phyloP scores from a whole-genome alignment of 1,284 basidiomycete species.

The Malassezia arunalokei region DNA sequence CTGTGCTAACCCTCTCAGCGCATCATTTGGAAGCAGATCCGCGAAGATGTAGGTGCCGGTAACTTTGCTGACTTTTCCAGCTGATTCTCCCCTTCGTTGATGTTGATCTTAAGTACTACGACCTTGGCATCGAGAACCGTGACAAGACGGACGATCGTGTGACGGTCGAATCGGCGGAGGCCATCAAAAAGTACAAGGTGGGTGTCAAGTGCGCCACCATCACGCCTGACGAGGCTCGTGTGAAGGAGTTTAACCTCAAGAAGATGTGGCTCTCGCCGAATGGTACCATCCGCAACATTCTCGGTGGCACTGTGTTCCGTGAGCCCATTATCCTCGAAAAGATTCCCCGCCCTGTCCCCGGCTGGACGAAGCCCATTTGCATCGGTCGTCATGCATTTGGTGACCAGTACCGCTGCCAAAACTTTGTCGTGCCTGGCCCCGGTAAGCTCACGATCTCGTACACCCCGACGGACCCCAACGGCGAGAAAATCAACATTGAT shows the following conservation, averaged over 20 bases:
- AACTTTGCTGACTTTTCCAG: constrained; percentile 47
- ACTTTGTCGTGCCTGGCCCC: constrained; percentile 36
- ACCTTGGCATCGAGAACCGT: constrained; percentile 82
- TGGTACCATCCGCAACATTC: constrained; percentile 66
- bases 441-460: constrained; percentile 43
- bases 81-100: constrained; percentile 88
- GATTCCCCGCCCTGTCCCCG: constrained; percentile 75
- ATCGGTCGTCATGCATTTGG: constrained; percentile 96
- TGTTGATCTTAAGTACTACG: constrained; percentile 95
- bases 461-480: constrained; percentile 28
- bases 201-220: constrained; percentile 73
- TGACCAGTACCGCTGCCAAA: constrained; percentile 57
- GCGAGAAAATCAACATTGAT: constrained; percentile 24
- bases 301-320: constrained; percentile 95
- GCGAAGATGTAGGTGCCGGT: constrained; percentile 62
- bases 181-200: constrained; percentile 49
- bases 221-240: constrained; percentile 90
- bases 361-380: constrained; percentile 91
- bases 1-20: constrained; percentile 13
- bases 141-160: constrained; percentile 86
- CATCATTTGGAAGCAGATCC: constrained; percentile 86
- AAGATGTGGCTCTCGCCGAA: constrained; percentile 58
- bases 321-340: constrained; percentile 87
- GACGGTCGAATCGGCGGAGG: constrained; percentile 83
- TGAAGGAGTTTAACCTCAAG: constrained; percentile 73